These are phyloP conservation scores for Musa beccarii DNA, from an alignment of 176 grass and related monocot species.

Conservation along the genomic window DNA sequence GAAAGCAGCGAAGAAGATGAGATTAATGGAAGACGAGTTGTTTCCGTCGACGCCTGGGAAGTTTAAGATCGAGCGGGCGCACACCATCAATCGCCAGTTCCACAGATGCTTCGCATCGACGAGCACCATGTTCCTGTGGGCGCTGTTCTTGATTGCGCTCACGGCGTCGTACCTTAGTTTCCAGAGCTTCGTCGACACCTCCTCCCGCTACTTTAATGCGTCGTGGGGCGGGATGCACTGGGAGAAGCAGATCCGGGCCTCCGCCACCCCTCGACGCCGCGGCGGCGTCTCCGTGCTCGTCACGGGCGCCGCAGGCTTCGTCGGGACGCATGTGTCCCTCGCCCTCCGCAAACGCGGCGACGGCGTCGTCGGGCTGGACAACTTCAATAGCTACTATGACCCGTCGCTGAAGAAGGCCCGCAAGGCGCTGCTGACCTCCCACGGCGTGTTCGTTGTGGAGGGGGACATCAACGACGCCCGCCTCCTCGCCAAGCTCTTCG, in stretches of 20 bases:
- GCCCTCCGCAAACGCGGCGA: constrained; percentile 30
- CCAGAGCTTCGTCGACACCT: not conserved
- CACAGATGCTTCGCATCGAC: not conserved
- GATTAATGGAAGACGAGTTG: not conserved
- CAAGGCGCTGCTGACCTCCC: not conserved
- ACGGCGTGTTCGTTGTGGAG: constrained; percentile 7
- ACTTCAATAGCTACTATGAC: constrained; percentile 16
- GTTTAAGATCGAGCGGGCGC: not conserved
- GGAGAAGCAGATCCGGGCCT: constrained; percentile 27
- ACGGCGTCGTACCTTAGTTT: constrained; percentile 3
- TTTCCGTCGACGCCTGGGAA: not conserved
- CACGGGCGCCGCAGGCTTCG: constrained; percentile 18
- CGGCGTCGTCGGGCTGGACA: constrained; percentile 20
- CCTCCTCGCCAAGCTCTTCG: constrained; percentile 35
- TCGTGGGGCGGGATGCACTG: constrained; percentile 13
- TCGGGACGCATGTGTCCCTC: constrained; percentile 28
- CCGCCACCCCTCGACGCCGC: constrained; percentile 9
- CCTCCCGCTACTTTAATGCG: not conserved
- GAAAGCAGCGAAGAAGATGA: not conserved
- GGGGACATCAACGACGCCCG: constrained; percentile 10
- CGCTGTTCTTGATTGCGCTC: not conserved
- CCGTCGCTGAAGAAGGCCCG: constrained; percentile 8
- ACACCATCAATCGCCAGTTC: constrained; percentile 4
- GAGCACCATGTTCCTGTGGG: constrained; percentile 1
- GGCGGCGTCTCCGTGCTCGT: constrained; percentile 27